Evolutionary conservation across 257 asterid genomes (phyloP).

Genomic region (Solanum megistacrolobum): DNA sequence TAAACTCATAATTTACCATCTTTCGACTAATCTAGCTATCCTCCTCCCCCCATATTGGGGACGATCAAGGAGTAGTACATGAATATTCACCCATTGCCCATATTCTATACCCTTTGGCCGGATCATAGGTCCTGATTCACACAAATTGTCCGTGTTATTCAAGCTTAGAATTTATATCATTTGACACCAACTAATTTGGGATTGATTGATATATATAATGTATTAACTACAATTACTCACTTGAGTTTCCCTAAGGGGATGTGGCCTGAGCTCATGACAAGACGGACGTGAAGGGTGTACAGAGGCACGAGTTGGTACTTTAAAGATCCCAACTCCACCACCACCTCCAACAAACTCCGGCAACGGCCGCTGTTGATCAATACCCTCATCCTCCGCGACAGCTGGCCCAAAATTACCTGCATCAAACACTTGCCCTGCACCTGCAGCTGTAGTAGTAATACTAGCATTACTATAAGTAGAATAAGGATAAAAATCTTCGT

Average conservation of each 20-base stretch:
- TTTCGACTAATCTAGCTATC: background rate
- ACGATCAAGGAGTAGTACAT: background rate
- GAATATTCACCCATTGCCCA: background rate
- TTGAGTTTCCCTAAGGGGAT: constrained; percentile 60
- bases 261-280: constrained; percentile 58
- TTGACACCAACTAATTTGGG: background rate
- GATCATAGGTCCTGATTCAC: background rate
- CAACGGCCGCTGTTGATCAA: constrained; percentile 7
- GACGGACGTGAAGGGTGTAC: constrained; percentile 52
- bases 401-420: background rate
- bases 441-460: background rate
- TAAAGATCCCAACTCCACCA: constrained; percentile 49
- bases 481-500: background rate
- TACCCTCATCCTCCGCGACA: background rate
- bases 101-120: background rate
- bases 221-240: constrained; percentile 5
- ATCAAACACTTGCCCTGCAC: background rate
- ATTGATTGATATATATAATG: background rate
- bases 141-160: background rate
- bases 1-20: background rate
- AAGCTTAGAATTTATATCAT: background rate
- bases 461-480: background rate
- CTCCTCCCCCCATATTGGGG: background rate
- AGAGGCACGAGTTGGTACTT: constrained; percentile 45
- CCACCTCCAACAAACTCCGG: constrained; percentile 47